Base-by-base conservation (phyloP, 2,329 filamentous ascomycete species). In the Fusarium compactum region DNA sequence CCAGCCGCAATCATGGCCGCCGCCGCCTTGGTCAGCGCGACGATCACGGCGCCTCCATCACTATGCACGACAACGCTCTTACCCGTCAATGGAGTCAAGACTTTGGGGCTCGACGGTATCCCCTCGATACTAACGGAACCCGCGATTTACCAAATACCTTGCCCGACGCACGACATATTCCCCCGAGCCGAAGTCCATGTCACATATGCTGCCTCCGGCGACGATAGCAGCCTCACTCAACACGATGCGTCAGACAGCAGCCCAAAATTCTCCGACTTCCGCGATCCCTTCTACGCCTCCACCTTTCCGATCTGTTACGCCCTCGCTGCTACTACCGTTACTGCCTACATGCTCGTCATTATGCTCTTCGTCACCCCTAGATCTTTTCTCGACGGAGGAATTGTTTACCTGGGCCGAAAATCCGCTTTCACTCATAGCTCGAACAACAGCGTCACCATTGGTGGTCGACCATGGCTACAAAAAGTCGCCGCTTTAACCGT, bases 311-410 rank as follows among this genome's bases (percentile, higher is more conserved):
- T 97, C 80, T 92, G 93, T 75, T 99, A 98, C 78, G 95, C 95
- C 47, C 92, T 98, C 57, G 94, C 94, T 59, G 93, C 94, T 18
- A 94, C 94, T 20, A 98, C 95, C 1, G 92, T 97, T 58, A 91
- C 97, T 52, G 92, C 94, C 51, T 98, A 97, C 82, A 92, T 97
- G 78, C 89, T 98, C 48, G 91, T 98, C 73, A 93, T 97, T 69
- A 97, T 98, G 87, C 89, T 98, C 40, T 89, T 97, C 77, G 94
- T 98, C 74, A 97, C 94, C 1, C 95, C 95, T n/a, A 90, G 95
- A 54, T 97, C 96, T 6, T 97, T 96, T 79, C 90, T 97, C 68
- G 90, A 97, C 62, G 94, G 94, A 57, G 93, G 94, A 24, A 89
- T 92, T 50, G 93, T 95, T 46, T 91, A 96, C 62, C 84, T 97